Conservation (phyloP, 805 yeast species). For the Clavispora santaluciae region DNA sequence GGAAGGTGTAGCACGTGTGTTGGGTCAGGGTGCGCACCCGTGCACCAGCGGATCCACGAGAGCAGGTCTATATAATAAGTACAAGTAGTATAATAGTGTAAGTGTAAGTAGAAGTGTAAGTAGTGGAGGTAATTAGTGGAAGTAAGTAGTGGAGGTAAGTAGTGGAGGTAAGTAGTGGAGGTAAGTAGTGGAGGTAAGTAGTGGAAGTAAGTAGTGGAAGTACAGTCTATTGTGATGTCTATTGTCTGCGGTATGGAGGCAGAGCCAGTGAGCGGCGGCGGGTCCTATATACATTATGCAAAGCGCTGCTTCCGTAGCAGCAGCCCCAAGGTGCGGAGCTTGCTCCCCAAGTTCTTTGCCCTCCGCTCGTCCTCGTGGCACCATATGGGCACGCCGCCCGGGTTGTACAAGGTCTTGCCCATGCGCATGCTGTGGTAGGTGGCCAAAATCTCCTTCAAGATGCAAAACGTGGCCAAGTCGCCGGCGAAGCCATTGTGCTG, state of each 20-base stretch:
- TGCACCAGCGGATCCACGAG: slow-evolving; percentile 1
- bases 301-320: slow-evolving; percentile 1
- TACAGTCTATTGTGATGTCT: too few relatives aligned
- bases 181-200: too few relatives aligned
- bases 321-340: slow-evolving; percentile 10
- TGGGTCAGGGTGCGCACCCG: slow-evolving; percentile 1
- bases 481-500: slow-evolving; percentile 38
- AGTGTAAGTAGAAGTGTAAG: too few relatives aligned
- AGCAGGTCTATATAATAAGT: too few relatives aligned
- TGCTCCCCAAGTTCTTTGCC: slow-evolving; percentile 20
- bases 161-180: too few relatives aligned
- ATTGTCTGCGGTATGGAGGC: too few relatives aligned
- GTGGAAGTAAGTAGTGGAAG: too few relatives aligned
- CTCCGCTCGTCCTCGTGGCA: slow-evolving; percentile 32
- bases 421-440: slow-evolving; percentile 31
- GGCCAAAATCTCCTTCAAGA: slow-evolving; percentile 29
- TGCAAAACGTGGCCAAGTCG: slow-evolving; percentile 30
- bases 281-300: slow-evolving; percentile 2
- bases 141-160: too few relatives aligned
- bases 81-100: too few relatives aligned
- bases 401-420: slow-evolving; percentile 23
- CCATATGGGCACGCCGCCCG: slow-evolving; percentile 30
- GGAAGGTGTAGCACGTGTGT: too few relatives aligned
- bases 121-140: too few relatives aligned
- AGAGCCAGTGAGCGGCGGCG: too few relatives aligned